Evolutionary conservation across 139 green algal species (phyloP), one percentile per base, ranked within the genome.

Genomic region (Protoeuglena noctilucae): DNA sequence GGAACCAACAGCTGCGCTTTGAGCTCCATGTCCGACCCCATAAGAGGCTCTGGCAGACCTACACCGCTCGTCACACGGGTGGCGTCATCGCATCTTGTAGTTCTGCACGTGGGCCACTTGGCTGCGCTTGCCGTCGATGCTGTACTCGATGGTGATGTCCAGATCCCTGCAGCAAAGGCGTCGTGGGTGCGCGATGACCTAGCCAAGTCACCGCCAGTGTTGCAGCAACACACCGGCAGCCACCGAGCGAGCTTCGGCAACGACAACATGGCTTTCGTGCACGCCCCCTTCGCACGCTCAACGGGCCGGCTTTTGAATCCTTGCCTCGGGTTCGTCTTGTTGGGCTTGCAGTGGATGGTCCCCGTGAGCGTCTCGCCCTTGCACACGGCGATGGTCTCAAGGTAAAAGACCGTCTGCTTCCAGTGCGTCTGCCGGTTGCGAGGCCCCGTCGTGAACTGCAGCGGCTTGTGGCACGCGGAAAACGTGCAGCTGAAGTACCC

Each of bases 371-470:
- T 17, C 24, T 84, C 70, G 4, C 70, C 75, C 53, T 72, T 22
- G 51, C 63, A 67, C n/a, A 84, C 64, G 9, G 66, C 68, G 4
- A 95, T 53, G 0, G 66, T 72, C 52, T 93, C 72, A 40, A 96
- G 62, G 58, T 95, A 95, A 53, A 96, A 86, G 1, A 96, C 78
- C 3, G 88, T 93, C 67, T 96, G 88, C 70, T 95, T 94, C 78
- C 78, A 90, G 63, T 87, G 78, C 16, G 78, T 87, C 4, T 63
- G 19, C 23, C 70, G 58, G 46, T 26, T 43, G 34, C 34, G 34
- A 7, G 34, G 34, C 34, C 9, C 7, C 34, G 34, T 43, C 9
- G 34, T 19, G 34, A 43, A 43, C 9, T 43, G 12, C 34, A 43
- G 9, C 9, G 7, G 9, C 34, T 43, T 7, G 9, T 43, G 34